Conservation (phyloP, 768 basidiomycete genomes). For the Hygrophorus pudorinus region DNA sequence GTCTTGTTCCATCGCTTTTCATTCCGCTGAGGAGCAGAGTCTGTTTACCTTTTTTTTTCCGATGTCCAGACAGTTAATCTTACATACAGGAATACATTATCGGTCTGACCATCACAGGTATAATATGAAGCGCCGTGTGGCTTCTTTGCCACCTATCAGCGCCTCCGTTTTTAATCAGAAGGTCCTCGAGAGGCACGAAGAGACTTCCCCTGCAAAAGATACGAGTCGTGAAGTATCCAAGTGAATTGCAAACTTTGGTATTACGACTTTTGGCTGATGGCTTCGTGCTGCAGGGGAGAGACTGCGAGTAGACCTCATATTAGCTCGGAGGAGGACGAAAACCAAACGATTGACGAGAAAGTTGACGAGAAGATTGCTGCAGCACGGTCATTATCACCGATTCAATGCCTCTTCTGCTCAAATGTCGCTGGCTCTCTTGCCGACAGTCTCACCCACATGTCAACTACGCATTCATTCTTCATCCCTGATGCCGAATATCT, state of each 20-base stretch:
- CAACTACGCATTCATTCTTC: slow-evolving; percentile 82
- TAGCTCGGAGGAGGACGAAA: slow-evolving; percentile 79
- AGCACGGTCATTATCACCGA: slow-evolving; percentile 50
- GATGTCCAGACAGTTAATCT: slow-evolving; percentile 2
- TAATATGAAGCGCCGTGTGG: slow-evolving; percentile 96
- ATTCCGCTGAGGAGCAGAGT: slow-evolving; percentile 77
- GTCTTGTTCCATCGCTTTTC: slow-evolving; percentile 84
- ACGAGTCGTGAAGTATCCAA: slow-evolving; percentile 71
- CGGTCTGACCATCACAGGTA: slow-evolving; percentile 93
- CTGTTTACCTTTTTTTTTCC: slow-evolving; percentile 17
- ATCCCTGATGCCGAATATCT: slow-evolving; percentile 91
- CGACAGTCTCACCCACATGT: slow-evolving; percentile 82
- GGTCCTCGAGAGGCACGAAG: slow-evolving; percentile 65
- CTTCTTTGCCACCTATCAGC: slow-evolving; percentile 78
- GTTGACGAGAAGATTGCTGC: slow-evolving; percentile 71
- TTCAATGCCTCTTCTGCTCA: slow-evolving; percentile 83
- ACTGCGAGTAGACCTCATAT: slow-evolving; percentile 86
- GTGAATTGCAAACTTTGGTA: slow-evolving; percentile 36
- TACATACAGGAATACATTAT: slow-evolving; percentile 65
- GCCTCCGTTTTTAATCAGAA: slow-evolving; percentile 77
- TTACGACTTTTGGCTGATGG: slow-evolving; percentile 1
- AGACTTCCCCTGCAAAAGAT: slow-evolving; percentile 59
- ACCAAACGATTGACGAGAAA: slow-evolving; percentile 60
- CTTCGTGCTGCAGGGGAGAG: slow-evolving; percentile 58
- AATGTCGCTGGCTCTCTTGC: slow-evolving; percentile 38